Evolutionary conservation across 805 yeast species (phyloP).

Genomic region (Pichia nakasei): DNA sequence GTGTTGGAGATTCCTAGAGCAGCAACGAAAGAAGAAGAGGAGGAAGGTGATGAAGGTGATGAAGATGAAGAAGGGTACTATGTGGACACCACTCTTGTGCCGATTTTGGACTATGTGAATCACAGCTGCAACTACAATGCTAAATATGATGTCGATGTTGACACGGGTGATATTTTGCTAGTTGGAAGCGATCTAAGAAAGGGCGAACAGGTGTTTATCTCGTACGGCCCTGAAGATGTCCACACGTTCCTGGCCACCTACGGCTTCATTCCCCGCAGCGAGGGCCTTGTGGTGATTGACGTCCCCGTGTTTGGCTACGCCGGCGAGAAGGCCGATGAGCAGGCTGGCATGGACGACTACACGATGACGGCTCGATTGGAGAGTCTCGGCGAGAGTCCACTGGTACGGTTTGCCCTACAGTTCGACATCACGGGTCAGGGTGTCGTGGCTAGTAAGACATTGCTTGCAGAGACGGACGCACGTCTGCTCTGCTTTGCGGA

Average conservation of each 20-base stretch:
- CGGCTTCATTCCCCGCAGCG: constrained; percentile 37
- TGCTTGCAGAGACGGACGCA: not conserved
- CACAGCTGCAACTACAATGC: constrained; percentile 44
- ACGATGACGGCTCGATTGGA: not conserved
- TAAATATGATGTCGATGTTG: constrained; percentile 50
- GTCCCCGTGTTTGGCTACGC: constrained; percentile 27
- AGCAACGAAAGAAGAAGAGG: not conserved
- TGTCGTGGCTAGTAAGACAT: not conserved
- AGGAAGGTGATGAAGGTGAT: constrained; percentile 10
- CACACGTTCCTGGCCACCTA: constrained; percentile 32
- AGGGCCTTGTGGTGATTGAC: constrained; percentile 21
- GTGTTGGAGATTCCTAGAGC: constrained; percentile 56
- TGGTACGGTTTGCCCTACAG: not conserved
- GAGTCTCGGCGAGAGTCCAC: not conserved
- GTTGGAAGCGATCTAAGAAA: not conserved
- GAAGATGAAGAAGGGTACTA: constrained; percentile 32
- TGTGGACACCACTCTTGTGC: constrained; percentile 51
- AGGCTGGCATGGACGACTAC: not conserved
- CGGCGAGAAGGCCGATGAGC: constrained; percentile 1
- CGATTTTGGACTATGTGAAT: constrained; percentile 60
- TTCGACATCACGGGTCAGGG: no score
- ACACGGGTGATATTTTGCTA: constrained; percentile 33
- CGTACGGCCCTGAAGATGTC: no score
- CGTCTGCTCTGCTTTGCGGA: not conserved
- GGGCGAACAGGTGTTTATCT: no score